phyloP scores from a whole-genome alignment of 345 rosid genomes.

The Raphanus sativus region DNA sequence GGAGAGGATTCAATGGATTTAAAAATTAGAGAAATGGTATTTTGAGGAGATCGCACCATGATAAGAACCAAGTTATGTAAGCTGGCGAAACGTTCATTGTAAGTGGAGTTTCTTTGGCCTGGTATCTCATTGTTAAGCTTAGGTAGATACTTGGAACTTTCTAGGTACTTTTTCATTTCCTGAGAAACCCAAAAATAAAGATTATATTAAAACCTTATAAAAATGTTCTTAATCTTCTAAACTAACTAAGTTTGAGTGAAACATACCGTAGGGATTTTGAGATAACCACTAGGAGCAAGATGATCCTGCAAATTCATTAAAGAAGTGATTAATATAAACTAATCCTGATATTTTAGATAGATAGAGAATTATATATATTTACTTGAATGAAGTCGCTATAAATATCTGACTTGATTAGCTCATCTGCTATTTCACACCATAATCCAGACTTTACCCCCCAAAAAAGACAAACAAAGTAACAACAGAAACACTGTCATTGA shows the following conservation, averaged over 20 bases:
- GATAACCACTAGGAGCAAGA: slow-evolving; percentile 38
- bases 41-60: slow-evolving; percentile 42
- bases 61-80: slow-evolving; percentile 80
- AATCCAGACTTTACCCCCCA: slow-evolving; percentile 58
- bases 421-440: slow-evolving; percentile 60
- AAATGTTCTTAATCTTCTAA: background rate
- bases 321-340: background rate
- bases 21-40: background rate
- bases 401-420: slow-evolving; percentile 59
- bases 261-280: slow-evolving; percentile 33
- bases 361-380: background rate
- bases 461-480: background rate
- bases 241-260: background rate
- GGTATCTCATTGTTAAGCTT: slow-evolving; percentile 82
- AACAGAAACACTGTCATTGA: background rate
- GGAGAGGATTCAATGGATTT: background rate
- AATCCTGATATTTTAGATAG: background rate
- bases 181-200: slow-evolving; percentile 19
- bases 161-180: slow-evolving; percentile 20
- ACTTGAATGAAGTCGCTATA: slow-evolving; percentile 87
- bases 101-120: slow-evolving; percentile 55
- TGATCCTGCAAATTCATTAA: slow-evolving; percentile 31
- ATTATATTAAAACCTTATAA: background rate
- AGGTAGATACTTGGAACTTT: slow-evolving; percentile 71
- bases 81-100: slow-evolving; percentile 71